Conservation (phyloP, 2,329 filamentous ascomycete genomes). For the Pseudogymnoascus sp. region DNA sequence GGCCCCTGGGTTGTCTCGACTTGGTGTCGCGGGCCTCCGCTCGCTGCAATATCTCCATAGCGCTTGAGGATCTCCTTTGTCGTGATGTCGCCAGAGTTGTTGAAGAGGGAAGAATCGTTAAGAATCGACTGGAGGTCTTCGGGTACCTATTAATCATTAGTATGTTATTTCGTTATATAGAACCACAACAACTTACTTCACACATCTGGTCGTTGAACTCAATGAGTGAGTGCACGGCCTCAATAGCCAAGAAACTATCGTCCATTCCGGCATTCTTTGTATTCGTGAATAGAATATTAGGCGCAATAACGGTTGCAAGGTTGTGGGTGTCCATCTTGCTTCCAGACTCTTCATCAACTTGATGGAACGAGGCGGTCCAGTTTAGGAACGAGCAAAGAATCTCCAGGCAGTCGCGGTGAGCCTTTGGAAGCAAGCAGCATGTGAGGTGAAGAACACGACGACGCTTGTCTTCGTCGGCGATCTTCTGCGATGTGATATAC, state of each 20-base stretch:
- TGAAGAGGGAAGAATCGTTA: conserved; percentile 74
- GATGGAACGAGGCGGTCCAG: conserved; percentile 95
- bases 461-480: conserved; percentile 71
- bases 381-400: conserved; percentile 94
- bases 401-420: conserved; percentile 87
- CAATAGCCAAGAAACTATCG: conserved; percentile 88
- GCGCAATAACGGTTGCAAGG: conserved; percentile 91
- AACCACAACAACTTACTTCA: conserved; percentile 58
- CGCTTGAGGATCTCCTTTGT: conserved; percentile 95
- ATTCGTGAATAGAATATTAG: conserved; percentile 78
- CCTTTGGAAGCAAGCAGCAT: conserved; percentile 86
- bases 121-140: conserved; percentile 83
- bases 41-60: conserved; percentile 66
- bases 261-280: conserved; percentile 62
- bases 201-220: conserved; percentile 94
- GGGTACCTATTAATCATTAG: conserved; percentile 58
- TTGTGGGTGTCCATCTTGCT: conserved; percentile 99
- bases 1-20: conserved; percentile 46
- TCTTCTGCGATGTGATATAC: conserved; percentile 84
- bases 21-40: conserved; percentile 47
- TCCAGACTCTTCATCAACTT: conserved; percentile 91
- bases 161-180: conserved; percentile 14
- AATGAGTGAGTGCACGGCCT: conserved; percentile 85
- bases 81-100: conserved; percentile 75
- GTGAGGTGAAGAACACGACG: conserved; percentile 81